Percentiles rank a stretch among this genome's conserved stretches.
Conservation (phyloP, 164 flowering plant species). For the Kalanchoe fedtschenkoi region DNA sequence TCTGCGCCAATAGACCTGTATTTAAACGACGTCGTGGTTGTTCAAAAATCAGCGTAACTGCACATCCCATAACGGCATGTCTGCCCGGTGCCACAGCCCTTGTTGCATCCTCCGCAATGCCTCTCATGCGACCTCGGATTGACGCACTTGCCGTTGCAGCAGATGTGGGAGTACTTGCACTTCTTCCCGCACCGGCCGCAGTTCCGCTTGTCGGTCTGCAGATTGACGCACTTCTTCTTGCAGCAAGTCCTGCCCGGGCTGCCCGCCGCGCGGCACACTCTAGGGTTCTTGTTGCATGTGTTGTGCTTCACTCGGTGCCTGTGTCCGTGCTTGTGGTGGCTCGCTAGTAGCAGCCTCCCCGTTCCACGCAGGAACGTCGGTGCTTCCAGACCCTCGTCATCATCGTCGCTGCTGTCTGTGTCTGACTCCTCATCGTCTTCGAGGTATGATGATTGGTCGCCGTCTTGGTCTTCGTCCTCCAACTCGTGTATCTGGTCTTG, state of each 20-base stretch:
- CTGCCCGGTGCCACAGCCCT: slow-evolving; percentile 7
- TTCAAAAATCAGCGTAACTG: slow-evolving; percentile 13
- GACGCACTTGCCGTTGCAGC: slow-evolving; percentile 16
- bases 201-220: slow-evolving; percentile 7
- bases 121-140: slow-evolving; percentile 8
- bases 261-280: slow-evolving; percentile 8
- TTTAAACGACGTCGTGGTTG: neutral
- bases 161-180: slow-evolving; percentile 9
- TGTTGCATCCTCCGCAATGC: slow-evolving; percentile 19
- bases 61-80: slow-evolving; percentile 17
- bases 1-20: neutral
- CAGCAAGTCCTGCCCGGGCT: slow-evolving; percentile 14
- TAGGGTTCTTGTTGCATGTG: slow-evolving; percentile 11
- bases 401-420: neutral
- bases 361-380: slow-evolving; percentile 1
- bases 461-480: neutral
- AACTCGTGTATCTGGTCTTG: neutral
- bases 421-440: neutral
- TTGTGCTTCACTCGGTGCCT: neutral
- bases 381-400: neutral
- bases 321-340: neutral
- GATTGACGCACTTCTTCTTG: slow-evolving; percentile 13
- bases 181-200: slow-evolving; percentile 14
- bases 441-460: neutral
- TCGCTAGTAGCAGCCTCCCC: neutral